These are phyloP conservation scores for Backusella luteola DNA, from an alignment of 192 early-diverging fungal species.

Conservation along the genomic window DNA sequence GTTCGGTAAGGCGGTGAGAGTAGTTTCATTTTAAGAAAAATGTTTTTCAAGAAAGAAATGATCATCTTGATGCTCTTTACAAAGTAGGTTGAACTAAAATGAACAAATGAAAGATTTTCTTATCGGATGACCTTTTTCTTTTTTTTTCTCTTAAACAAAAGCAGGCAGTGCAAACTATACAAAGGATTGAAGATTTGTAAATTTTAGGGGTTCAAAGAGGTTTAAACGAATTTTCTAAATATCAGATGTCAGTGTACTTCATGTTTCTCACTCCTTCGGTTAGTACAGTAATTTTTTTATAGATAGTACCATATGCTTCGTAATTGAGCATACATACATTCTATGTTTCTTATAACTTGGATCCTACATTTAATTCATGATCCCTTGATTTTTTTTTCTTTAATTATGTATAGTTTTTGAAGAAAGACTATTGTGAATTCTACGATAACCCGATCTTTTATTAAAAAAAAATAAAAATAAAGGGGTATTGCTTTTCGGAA, in stretches of 20 bases:
- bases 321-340: background rate
- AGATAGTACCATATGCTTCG: background rate
- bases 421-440: background rate
- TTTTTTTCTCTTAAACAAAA: too few relatives aligned
- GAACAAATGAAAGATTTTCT: too few relatives aligned
- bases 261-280: background rate
- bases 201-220: background rate
- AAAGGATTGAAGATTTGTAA: background rate
- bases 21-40: too few relatives aligned
- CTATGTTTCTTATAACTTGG: background rate
- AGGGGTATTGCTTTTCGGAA: conserved; percentile 1
- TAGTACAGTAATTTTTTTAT: background rate
- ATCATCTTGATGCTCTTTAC: background rate
- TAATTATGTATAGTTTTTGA: background rate
- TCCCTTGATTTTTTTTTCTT: background rate
- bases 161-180: too few relatives aligned
- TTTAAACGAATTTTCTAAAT: background rate
- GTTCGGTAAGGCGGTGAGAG: too few relatives aligned
- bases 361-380: background rate
- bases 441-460: background rate
- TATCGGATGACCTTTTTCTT: too few relatives aligned
- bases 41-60: background rate
- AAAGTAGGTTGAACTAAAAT: too few relatives aligned
- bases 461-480: background rate
- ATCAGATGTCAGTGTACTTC: background rate